Evolutionary conservation across 2,329 filamentous ascomycete genomes (phyloP).

Genomic region (Colletotrichum eremochloae): DNA sequence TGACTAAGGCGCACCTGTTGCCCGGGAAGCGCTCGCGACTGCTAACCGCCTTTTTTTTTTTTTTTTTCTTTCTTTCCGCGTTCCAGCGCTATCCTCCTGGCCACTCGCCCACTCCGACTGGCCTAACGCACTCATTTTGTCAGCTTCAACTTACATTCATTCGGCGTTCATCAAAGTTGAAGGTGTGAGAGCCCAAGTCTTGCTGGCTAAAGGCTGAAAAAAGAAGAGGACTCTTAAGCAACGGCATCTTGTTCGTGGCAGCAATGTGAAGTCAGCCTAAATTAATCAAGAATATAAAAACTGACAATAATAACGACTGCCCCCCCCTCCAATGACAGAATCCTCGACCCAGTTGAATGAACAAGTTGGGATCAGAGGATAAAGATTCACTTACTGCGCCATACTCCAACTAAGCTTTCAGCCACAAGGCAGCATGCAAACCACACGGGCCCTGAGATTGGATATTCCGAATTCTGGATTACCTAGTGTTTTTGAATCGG

Average conservation of each 20-base stretch:
- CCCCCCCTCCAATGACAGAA: not conserved
- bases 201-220: not conserved
- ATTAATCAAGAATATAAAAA: not conserved
- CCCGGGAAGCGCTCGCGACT: conserved; percentile 23
- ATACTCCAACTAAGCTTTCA: not conserved
- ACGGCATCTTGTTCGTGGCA: not conserved
- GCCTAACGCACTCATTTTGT: not conserved
- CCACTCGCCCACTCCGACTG: conserved; percentile 24
- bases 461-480: not conserved
- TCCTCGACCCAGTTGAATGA: too few species aligned
- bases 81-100: not conserved
- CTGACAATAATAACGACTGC: not conserved
- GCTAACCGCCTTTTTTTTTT: conserved; percentile 37
- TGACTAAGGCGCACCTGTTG: conserved; percentile 39
- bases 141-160: too few species aligned
- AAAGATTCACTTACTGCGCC: not conserved
- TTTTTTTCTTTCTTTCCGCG: not conserved
- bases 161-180: not conserved
- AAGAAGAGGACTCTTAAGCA: not conserved
- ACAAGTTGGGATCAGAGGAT: not conserved
- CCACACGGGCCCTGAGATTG: not conserved
- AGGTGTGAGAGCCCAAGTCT: not conserved
- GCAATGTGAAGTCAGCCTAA: not conserved
- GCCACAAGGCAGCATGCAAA: not conserved
- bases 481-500: not conserved